Base-by-base conservation (phyloP, 1,139 yeast species). In the Magnusiomyces suaveolens region DNA sequence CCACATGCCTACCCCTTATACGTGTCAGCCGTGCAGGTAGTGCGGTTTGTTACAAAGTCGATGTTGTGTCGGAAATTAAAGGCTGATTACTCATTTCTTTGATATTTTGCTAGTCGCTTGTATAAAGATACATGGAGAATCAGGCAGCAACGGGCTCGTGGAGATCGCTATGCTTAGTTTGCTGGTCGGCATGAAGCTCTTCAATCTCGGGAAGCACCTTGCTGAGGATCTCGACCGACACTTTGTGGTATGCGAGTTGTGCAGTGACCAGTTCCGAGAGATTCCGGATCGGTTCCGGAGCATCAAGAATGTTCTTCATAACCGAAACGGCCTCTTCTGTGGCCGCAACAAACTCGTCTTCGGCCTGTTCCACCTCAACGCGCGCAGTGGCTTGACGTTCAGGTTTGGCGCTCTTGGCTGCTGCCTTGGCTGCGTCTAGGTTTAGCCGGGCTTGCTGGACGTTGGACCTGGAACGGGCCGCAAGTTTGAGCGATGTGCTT, bases 301-400 rank as follows among this genome's bases (percentile, higher is more conserved):
- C 78, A 59, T 83, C 84, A 63, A 87, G 80, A 26, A 86, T 90
- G 66, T 84, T 83, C 72, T 84, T 87, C 92, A 88, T 84, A 58
- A 86, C 81, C 52, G 82, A 76, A 54, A 87, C 88, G 38, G 96
- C 95, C 66, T 86, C 95, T 71, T 88, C 96, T 41, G 89, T 90
- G 23, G 92, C 86, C 61, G 87, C 87, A 49, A 94, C 95, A 69
- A 88, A 87, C 64, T 86, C 94, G 64, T 88, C 96, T 71, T 88
- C 96, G 47, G 90, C 83, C 60, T 83, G 81, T 69, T 88, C 96
- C 78, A 87, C 83, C 59, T 82, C 80, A 52, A 83, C 86, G 62
- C 92, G 77, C 59, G 87, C 79, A 56, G 82, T 83, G 6, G 88
- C 87, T 65, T 84, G 86, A 66, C 83, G 83, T 61, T 82, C 82